Conservation (phyloP, 164 flowering plant species). For the Liquidambar formosana region DNA sequence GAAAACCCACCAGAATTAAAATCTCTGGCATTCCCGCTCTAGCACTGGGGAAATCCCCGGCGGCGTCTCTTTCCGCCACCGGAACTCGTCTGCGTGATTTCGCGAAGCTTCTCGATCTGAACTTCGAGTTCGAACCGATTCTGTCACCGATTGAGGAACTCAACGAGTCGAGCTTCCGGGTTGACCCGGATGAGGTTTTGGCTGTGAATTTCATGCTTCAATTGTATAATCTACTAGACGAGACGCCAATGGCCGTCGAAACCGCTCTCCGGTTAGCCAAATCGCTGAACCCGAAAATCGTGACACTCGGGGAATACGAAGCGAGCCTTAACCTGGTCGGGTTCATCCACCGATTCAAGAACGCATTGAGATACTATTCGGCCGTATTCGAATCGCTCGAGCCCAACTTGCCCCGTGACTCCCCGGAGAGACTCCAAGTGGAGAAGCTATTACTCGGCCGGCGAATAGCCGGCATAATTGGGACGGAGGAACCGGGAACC, state of each 20-base stretch:
- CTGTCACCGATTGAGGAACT: constrained; percentile 62
- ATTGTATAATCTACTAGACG: constrained; percentile 67
- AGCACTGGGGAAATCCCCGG: constrained; percentile 53
- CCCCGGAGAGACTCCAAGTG: constrained; percentile 53
- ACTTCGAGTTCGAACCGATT: constrained; percentile 78
- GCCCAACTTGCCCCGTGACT: constrained; percentile 63
- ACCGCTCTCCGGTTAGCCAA: constrained; percentile 59
- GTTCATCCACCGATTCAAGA: constrained; percentile 54
- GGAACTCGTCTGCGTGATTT: constrained; percentile 78
- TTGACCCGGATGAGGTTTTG: constrained; percentile 59
- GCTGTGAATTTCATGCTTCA: constrained; percentile 94
- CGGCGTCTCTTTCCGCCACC: constrained; percentile 53
- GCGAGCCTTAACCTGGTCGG: constrained; percentile 57
- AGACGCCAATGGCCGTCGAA: constrained; percentile 43
- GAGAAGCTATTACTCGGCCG: constrained; percentile 68
- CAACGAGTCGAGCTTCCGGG: constrained; percentile 52
- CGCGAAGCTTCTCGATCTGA: constrained; percentile 63
- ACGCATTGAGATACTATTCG: constrained; percentile 64
- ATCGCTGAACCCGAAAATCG: constrained; percentile 62
- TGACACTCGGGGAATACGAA: constrained; percentile 90
- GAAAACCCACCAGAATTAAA: constrained; percentile 61
- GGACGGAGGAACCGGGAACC: constrained; percentile 40
- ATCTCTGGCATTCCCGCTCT: constrained; percentile 86
- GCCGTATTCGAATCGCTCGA: constrained; percentile 89
- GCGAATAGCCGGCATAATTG: constrained; percentile 54